Evolutionary conservation across 2,329 filamentous ascomycete species (phyloP).

Genomic region (Colletotrichum sp.): DNA sequence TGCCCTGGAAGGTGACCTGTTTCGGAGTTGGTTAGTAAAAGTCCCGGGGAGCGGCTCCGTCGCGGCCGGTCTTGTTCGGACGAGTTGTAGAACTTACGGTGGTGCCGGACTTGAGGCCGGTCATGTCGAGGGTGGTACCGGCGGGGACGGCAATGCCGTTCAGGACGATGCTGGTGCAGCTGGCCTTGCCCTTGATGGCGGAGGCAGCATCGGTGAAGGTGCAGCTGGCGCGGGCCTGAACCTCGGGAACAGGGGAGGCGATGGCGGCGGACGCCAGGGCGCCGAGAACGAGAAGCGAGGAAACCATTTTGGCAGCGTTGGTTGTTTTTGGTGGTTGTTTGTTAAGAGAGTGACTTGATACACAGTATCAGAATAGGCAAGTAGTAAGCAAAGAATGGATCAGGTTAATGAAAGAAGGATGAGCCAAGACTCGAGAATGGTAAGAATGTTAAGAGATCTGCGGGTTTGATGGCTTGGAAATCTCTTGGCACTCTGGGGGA

Average conservation of each 20-base stretch:
- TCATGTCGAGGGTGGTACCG: constrained; percentile 63
- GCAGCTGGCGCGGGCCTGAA: constrained; percentile 39
- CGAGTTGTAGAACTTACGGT: constrained; percentile 21
- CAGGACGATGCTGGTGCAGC: constrained; percentile 59
- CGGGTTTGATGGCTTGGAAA: constrained; percentile 10
- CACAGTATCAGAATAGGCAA: constrained; percentile 7
- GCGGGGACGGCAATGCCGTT: constrained; percentile 60
- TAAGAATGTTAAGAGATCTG: constrained; percentile 17
- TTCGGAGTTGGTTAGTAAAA: constrained; percentile 24
- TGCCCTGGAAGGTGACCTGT: constrained; percentile 65
- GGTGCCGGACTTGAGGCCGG: constrained; percentile 54
- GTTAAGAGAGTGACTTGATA: constrained; percentile 9
- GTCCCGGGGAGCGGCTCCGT: neutral
- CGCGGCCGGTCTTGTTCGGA: neutral
- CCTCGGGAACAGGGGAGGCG: constrained; percentile 24
- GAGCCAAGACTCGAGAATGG: constrained; percentile 16
- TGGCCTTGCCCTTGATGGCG: constrained; percentile 52
- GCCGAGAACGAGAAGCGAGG: constrained; percentile 28
- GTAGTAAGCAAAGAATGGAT: neutral
- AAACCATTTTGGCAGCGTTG: constrained; percentile 8
- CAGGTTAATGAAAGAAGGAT: constrained; percentile 2
- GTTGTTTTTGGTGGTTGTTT: neutral
- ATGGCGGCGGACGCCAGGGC: constrained; percentile 30
- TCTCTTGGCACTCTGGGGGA: constrained; percentile 16
- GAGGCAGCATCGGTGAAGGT: constrained; percentile 58